A percentile compares a stretch with the other conserved stretches of the same genome.
phyloP scores from a whole-genome alignment of 1,139 yeast genomes.

The Lodderomyces jiufengensis region DNA sequence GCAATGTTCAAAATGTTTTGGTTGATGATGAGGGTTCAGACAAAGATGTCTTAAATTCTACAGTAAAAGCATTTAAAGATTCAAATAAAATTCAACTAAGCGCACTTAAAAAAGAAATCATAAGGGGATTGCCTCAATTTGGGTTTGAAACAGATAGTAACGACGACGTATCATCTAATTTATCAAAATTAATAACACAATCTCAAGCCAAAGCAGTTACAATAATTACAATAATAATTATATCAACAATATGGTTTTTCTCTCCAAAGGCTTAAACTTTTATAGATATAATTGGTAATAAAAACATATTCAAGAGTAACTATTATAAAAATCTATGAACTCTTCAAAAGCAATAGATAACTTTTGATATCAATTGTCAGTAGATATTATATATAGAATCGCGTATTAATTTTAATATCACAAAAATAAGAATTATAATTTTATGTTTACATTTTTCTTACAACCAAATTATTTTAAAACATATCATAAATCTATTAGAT shows the following conservation, averaged over 20 bases:
- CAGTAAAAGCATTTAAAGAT: neutral
- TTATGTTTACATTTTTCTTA: too few relatives aligned
- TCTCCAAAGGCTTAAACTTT: slow-evolving; percentile 12
- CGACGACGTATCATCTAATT: slow-evolving; percentile 12
- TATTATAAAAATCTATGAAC: too few relatives aligned
- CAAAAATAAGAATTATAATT: too few relatives aligned
- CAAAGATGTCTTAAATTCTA: neutral
- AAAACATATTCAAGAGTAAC: too few relatives aligned
- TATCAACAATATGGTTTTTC: slow-evolving; percentile 22
- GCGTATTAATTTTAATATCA: too few relatives aligned
- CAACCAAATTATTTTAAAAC: too few relatives aligned
- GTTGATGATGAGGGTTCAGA: slow-evolving; percentile 44
- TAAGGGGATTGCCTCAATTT: slow-evolving; percentile 10
- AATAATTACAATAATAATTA: slow-evolving; percentile 15
- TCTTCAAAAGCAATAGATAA: too few relatives aligned
- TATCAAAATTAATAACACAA: slow-evolving; percentile 14
- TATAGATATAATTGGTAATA: too few relatives aligned
- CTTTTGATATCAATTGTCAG: too few relatives aligned
- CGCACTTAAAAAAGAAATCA: neutral
- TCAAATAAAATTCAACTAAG: neutral
- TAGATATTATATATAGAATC: too few relatives aligned
- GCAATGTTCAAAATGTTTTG: slow-evolving; percentile 82
- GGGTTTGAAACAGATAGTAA: slow-evolving; percentile 11
- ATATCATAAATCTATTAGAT: too few relatives aligned
- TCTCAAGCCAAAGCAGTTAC: slow-evolving; percentile 17